Conservation (phyloP, 805 yeast genomes). For the Cyberlindnera maritima region DNA sequence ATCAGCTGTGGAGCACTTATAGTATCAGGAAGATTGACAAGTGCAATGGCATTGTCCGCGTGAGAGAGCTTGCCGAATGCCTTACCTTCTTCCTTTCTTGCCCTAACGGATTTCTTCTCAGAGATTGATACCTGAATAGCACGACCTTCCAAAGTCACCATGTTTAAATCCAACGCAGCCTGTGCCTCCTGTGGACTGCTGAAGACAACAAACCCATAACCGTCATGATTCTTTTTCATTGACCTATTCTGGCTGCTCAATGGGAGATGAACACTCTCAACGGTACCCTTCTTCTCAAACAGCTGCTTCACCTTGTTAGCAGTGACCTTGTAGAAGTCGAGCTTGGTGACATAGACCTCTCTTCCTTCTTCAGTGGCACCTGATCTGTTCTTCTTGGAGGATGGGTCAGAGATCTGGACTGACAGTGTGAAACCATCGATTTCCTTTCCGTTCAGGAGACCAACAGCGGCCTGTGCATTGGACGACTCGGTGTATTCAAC, state of each 20-base stretch:
- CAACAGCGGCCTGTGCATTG: conserved; percentile 45
- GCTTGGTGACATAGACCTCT: conserved; percentile 53
- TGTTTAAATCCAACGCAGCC: conserved; percentile 43
- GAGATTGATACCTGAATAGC: conserved; percentile 48
- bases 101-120: conserved; percentile 35
- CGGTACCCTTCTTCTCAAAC: conserved; percentile 49
- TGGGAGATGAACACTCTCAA: conserved; percentile 54
- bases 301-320: conserved; percentile 36
- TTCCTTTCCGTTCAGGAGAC: conserved; percentile 36
- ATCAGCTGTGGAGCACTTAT: conserved; percentile 35
- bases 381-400: conserved; percentile 36
- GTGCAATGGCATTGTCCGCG: conserved; percentile 23
- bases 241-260: conserved; percentile 27
- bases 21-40: conserved; percentile 35
- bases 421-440: conserved; percentile 42
- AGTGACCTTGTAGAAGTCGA: conserved; percentile 44
- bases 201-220: conserved; percentile 66
- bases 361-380: conserved; percentile 52
- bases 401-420: conserved; percentile 64
- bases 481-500: conserved; percentile 48
- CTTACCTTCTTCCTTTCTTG: conserved; percentile 28
- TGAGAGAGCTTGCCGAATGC: conserved; percentile 21
- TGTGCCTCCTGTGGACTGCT: conserved; percentile 41
- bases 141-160: conserved; percentile 43
- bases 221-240: conserved; percentile 42